Base-by-base conservation (phyloP, 179 eudicot species). In the Actinidia polygama region DNA sequence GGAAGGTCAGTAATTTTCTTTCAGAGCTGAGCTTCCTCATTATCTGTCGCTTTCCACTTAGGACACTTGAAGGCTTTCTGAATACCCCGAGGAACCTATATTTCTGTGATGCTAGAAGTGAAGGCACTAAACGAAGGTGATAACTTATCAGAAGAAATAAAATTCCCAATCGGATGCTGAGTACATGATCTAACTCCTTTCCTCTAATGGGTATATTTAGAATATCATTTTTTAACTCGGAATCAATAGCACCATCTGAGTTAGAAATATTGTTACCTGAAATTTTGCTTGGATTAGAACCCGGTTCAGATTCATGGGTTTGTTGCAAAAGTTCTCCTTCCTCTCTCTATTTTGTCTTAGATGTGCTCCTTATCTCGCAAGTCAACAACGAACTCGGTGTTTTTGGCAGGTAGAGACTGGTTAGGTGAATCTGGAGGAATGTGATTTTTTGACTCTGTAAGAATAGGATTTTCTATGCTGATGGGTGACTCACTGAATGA, bases 321-420 rank as follows among this genome's bases (percentile, higher is more conserved):
- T n/a, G n/a, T n/a, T n/a, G n/a, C n/a, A n/a, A n/a, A n/a, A n/a
- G n/a, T n/a, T n/a, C n/a, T n/a, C n/a, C n/a, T n/a, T 10, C 68
- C 21, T 30, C 26, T 26, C 21, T 12, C 21, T 30, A 26, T 63
- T 12, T 63, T 63, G 68, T 26, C n/a, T 63, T 26, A 5, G 68
- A 1, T 63, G 30, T 30, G n/a, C n/a, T n/a, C n/a, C n/a, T 24
- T 66, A 24, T 66, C 71, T 23, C 44, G 14, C 71, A 66, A 66
- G 71, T 66, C 71, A 66, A 66, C 46, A 66, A 24, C 26, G 46
- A 66, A 66, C 71, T 66, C 71, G 16, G 71, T 24, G 46, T 66
- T 66, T 66, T 66, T 44, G 53, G 23, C 21, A 44, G 21, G 24
- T 70, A 70, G 23, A 70, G 24, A 18, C 19, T 67, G 44, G 6